Base-by-base conservation (phyloP, 139 green algal genomes). In the Micractinium sp. region DNA sequence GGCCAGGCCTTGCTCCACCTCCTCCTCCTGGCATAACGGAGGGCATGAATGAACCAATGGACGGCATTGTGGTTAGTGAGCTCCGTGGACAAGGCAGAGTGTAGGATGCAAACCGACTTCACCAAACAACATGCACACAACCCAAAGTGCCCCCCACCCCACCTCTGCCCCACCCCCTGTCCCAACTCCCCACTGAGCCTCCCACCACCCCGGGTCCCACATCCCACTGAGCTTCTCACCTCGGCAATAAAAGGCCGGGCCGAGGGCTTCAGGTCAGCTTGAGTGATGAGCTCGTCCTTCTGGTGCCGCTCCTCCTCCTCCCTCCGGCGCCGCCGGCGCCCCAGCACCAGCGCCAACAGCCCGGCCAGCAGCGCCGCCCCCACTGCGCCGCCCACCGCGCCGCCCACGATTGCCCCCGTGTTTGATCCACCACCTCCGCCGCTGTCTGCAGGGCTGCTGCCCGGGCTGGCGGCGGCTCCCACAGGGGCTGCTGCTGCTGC, bases 241-340 rank as follows among this genome's bases (percentile, higher is more conserved):
- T 89, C 85, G 38, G 85, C 61, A 9, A 84, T 63, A 47, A 89
- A 89, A 19, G 85, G 85, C 19, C 85, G 47, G 5, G 47, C 18
- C 5, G 85, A 89, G 7, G 85, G 85, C 85, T 82, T 87, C 27
- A 47, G 25, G 3, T 60, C n/a, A 41, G 14, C 38, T 18, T 33
- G 15, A 20, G 16, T 36, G 2, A 29, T 66, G n/a, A 71, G n/a
- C 71, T 71, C 39, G 12, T 56, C 36, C 66, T 67, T 5, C 67
- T 39, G 4, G 27, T 18, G 53, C 39, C 22, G n/a, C 47, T 73
- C 82, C 18, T 69, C 35, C 79, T 38, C 25, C 39, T 14, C 1
- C 79, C 47, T 60, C 82, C 38, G 22, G 22, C 84, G 38, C 69
- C 84, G 67, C 73, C 53, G 85, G 73, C 85, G 63, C 38, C 5